A percentile compares a stretch with the other conserved stretches of the same genome.
Evolutionary conservation across 768 basidiomycete species (phyloP).

Genomic region (Russula sp.): DNA sequence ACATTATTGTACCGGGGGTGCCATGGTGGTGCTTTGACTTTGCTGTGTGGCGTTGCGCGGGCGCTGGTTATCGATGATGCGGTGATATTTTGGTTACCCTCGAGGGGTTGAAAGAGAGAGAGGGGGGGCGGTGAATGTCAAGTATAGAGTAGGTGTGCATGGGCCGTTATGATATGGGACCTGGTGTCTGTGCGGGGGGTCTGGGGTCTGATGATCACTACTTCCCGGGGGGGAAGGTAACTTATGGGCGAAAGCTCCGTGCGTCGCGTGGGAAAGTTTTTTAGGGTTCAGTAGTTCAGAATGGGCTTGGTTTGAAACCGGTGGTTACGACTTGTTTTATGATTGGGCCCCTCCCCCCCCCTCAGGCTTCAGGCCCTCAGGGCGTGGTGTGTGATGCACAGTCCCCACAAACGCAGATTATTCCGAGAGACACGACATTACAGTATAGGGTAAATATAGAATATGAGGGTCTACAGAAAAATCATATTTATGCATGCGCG

Average conservation of each 20-base stretch:
- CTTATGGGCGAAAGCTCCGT: neutral
- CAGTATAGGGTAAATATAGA: slow-evolving; percentile 1
- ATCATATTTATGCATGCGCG: neutral
- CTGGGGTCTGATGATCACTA: neutral
- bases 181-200: neutral
- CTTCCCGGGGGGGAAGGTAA: neutral
- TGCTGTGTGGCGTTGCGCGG: neutral
- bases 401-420: neutral
- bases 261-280: slow-evolving; percentile 14
- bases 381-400: no score
- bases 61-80: neutral
- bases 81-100: neutral
- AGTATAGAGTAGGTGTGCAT: neutral
- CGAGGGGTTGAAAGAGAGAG: no score
- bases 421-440: neutral
- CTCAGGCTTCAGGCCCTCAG: no score
- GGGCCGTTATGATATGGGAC: neutral
- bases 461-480: slow-evolving; percentile 1
- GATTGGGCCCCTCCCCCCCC: no score
- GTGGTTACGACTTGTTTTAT: no score
- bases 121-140: neutral
- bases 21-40: neutral
- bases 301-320: neutral
- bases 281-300: neutral
- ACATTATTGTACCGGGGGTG: neutral